These are phyloP conservation scores for Cunninghamia lanceolata DNA, from an alignment of 75 land plant species.

Conservation along the genomic window DNA sequence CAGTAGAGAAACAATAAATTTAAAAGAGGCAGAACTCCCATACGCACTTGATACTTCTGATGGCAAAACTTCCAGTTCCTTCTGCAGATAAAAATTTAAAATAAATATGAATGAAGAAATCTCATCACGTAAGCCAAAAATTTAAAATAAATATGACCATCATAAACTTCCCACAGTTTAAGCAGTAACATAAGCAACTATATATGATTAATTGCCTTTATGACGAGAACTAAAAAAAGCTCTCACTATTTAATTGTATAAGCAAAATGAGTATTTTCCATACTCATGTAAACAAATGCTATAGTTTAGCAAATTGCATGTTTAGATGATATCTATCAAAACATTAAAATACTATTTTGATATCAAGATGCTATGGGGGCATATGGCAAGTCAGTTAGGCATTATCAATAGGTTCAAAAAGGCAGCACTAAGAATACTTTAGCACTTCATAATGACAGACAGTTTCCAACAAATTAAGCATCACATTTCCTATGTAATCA, in stretches of 20 bases:
- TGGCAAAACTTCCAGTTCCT: background rate
- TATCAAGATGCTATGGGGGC: background rate
- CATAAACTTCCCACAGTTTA: background rate
- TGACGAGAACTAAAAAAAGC: background rate
- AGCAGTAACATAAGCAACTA: background rate
- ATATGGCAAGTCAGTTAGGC: background rate
- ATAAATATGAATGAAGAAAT: background rate
- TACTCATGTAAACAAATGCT: background rate
- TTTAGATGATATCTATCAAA: background rate
- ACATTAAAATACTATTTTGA: background rate
- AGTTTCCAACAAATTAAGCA: background rate
- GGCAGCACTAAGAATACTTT: background rate
- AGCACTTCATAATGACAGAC: background rate
- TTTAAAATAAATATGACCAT: background rate
- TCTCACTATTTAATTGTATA: background rate
- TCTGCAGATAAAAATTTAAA: background rate
- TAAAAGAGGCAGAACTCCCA: background rate
- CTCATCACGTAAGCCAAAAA: background rate
- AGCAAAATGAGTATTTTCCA: background rate
- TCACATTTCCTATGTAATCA: background rate
- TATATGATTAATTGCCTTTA: background rate
- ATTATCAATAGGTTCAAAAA: background rate
- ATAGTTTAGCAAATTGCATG: background rate
- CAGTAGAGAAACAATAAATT: background rate
- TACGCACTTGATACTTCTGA: conserved; percentile 4